Conservation (phyloP, 148 eudicot genomes). For the Cornus controversa region DNA sequence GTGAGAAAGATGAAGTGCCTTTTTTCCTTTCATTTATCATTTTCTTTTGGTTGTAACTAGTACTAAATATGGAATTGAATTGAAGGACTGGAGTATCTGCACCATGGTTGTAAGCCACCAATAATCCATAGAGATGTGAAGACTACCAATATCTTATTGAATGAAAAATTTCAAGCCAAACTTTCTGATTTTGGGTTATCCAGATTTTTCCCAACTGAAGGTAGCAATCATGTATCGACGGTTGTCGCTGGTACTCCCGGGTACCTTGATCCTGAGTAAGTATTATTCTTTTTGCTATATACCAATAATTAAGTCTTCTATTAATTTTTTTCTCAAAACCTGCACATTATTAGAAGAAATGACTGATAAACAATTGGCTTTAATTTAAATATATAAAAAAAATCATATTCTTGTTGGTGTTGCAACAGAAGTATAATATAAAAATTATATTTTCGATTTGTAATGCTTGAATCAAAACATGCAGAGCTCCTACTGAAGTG, state of each 20-base stretch:
- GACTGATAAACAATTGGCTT: too few species aligned
- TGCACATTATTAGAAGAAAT: background rate
- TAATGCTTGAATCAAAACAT: too few species aligned
- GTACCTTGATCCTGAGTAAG: constrained; percentile 28
- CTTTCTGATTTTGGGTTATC: constrained; percentile 30
- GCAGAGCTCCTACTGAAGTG: too few species aligned
- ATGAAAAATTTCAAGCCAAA: constrained; percentile 7
- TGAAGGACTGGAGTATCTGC: background rate
- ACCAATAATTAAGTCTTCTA: background rate
- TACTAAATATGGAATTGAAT: background rate
- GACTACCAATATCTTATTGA: background rate
- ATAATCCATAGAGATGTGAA: background rate
- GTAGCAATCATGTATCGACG: constrained; percentile 13
- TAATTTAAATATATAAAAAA: too few species aligned
- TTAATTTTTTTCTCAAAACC: too few species aligned
- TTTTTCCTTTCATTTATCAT: too few species aligned
- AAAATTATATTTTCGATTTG: too few species aligned
- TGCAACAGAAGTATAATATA: too few species aligned
- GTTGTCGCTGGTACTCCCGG: constrained; percentile 23
- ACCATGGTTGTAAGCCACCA: background rate
- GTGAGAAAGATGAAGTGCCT: background rate
- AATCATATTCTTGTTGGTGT: too few species aligned
- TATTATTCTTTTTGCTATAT: background rate
- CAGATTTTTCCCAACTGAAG: constrained; percentile 7
- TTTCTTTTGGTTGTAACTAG: background rate